Evolutionary conservation across 2,329 filamentous ascomycete genomes (phyloP).

Genomic region (Blastomyces parvus): DNA sequence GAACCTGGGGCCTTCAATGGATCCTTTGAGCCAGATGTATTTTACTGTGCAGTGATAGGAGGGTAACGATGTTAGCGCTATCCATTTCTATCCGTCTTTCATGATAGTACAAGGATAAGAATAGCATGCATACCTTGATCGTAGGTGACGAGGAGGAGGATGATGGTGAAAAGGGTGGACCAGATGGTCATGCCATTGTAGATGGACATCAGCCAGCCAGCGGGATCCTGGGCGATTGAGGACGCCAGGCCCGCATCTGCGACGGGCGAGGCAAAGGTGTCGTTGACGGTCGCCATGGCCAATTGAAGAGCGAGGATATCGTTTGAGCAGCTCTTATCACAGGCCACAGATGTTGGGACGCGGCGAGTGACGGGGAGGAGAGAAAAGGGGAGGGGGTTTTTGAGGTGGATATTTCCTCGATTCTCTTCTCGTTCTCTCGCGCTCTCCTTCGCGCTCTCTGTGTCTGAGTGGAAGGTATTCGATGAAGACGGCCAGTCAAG

Average conservation of each 20-base stretch:
- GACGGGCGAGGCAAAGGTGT: constrained; percentile 60
- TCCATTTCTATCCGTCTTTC: no score
- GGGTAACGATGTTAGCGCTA: background rate
- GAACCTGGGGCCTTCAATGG: constrained; percentile 62
- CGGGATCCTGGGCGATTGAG: constrained; percentile 37
- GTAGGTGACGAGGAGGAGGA: constrained; percentile 66
- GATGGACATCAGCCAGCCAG: constrained; percentile 44
- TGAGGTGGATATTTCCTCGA: no score
- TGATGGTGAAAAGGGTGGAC: constrained; percentile 59
- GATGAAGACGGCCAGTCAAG: no score
- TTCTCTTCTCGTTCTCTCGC: no score
- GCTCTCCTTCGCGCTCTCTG: no score
- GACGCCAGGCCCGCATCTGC: constrained; percentile 53
- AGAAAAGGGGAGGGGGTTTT: background rate
- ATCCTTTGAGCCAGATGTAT: constrained; percentile 65
- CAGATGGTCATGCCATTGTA: constrained; percentile 53
- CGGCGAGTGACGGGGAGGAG: background rate
- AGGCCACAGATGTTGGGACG: background rate
- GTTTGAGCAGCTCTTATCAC: background rate
- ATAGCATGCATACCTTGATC: constrained; percentile 91
- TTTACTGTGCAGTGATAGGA: constrained; percentile 45
- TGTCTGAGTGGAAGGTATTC: no score
- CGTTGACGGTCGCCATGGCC: constrained; percentile 46
- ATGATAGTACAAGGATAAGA: no score
- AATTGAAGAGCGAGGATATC: background rate